Evolutionary conservation across 2,329 filamentous ascomycete genomes (phyloP).

Genomic region (Diaporthe eres): DNA sequence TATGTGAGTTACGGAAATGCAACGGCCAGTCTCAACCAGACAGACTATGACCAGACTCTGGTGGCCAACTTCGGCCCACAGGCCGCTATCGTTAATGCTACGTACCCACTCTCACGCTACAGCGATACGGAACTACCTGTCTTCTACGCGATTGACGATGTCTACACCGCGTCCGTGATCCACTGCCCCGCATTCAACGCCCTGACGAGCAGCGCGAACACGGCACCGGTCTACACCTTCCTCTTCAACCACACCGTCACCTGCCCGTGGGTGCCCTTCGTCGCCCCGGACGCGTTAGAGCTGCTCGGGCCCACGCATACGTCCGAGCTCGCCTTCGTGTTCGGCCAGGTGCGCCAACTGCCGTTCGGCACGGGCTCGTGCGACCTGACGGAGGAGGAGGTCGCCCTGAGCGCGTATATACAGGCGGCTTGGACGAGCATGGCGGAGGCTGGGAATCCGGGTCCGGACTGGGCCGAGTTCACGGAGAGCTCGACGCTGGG

Average conservation of each 20-base stretch:
- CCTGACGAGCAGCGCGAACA: slow-evolving; percentile 3
- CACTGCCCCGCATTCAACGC: not conserved
- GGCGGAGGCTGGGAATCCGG: slow-evolving; percentile 10
- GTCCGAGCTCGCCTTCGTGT: slow-evolving; percentile 49
- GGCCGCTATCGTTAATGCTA: not conserved
- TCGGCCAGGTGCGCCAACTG: slow-evolving; percentile 45
- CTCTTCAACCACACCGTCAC: slow-evolving; percentile 4
- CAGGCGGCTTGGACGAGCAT: slow-evolving; percentile 18
- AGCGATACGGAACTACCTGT: not conserved
- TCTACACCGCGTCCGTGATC: not conserved
- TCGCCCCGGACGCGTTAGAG: slow-evolving; percentile 20
- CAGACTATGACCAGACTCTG: slow-evolving; percentile 44
- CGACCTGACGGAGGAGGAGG: not conserved
- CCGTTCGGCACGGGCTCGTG: slow-evolving; percentile 35
- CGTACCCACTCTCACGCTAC: not conserved
- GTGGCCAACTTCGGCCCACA: not conserved
- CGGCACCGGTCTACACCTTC: not conserved
- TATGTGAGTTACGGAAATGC: slow-evolving; percentile 41
- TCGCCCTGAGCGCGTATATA: slow-evolving; percentile 2
- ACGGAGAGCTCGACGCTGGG: not conserved
- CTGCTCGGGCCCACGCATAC: slow-evolving; percentile 47
- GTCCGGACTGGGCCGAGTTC: not conserved
- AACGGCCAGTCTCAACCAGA: slow-evolving; percentile 39
- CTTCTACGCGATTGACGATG: slow-evolving; percentile 4
- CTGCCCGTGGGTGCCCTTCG: slow-evolving; percentile 4